Evolutionary conservation across 768 basidiomycete species (phyloP).

Genomic region (Termitomyces sp.): DNA sequence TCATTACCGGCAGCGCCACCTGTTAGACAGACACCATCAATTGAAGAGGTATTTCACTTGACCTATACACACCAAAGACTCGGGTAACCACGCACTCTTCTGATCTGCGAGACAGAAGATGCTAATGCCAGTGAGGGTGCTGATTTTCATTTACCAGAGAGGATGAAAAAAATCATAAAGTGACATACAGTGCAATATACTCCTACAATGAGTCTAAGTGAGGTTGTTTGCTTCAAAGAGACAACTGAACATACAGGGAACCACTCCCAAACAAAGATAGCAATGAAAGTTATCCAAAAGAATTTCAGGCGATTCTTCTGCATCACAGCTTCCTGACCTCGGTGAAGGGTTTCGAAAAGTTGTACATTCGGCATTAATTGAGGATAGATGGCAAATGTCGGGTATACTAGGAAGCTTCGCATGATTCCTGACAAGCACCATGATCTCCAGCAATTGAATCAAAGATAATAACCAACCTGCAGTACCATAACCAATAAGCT

Average conservation of each 20-base stretch:
- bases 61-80: constrained; percentile 8
- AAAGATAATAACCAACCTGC: constrained; percentile 18
- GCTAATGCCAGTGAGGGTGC: constrained; percentile 57
- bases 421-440: constrained; percentile 16
- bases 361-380: constrained; percentile 36
- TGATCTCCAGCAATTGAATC: neutral
- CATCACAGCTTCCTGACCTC: constrained; percentile 38
- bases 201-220: constrained; percentile 16
- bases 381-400: constrained; percentile 42
- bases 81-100: constrained; percentile 30
- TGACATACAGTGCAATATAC: constrained; percentile 35
- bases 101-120: constrained; percentile 53
- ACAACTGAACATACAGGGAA: constrained; percentile 28
- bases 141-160: constrained; percentile 1
- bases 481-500: constrained; percentile 36
- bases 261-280: constrained; percentile 56
- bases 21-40: constrained; percentile 5
- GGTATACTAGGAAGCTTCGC: constrained; percentile 45
- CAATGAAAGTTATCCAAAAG: constrained; percentile 51
- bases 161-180: too few species aligned
- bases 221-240: too few species aligned
- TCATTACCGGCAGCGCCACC: constrained; percentile 60
- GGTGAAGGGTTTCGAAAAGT: constrained; percentile 40
- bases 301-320: constrained; percentile 53
- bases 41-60: too few species aligned